Evolutionary conservation across 73 alveolate species (phyloP).

Genomic region (Symbiodinium pilosum): DNA sequence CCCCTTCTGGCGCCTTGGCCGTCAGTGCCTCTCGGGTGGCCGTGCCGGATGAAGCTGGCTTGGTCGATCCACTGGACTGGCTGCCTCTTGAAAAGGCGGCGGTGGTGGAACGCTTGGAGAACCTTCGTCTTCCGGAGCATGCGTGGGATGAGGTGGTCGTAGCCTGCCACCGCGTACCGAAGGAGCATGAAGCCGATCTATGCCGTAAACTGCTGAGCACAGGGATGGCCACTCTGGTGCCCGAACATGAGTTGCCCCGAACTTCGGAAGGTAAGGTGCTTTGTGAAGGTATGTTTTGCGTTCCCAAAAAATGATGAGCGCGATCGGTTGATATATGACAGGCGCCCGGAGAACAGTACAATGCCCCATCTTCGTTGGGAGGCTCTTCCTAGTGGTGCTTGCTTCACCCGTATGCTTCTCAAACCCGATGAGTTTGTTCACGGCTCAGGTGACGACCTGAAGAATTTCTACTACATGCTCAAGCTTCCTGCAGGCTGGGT

Average conservation of each 20-base stretch:
- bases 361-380: constrained; percentile 4
- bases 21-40: constrained; percentile 26
- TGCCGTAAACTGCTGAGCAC: not conserved
- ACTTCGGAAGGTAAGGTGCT: not conserved
- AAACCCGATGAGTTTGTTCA: not conserved
- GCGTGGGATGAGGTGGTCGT: not conserved
- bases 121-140: not conserved
- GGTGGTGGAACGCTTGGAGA: not conserved
- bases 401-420: constrained; percentile 14
- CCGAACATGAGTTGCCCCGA: not conserved
- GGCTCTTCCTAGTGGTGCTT: not conserved
- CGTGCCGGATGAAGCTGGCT: not conserved
- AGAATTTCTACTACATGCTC: constrained; percentile 3
- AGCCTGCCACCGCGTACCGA: constrained; percentile 23
- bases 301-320: not conserved
- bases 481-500: not conserved
- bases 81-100: not conserved
- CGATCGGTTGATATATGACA: constrained; percentile 17
- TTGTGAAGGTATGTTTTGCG: not conserved
- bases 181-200: not conserved
- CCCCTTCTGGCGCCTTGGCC: not conserved
- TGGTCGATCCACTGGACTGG: not conserved
- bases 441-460: constrained; percentile 43
- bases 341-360: constrained; percentile 23
- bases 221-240: not conserved